A percentile compares a stretch with the other conserved stretches of the same genome.
Conservation (phyloP, 805 yeast species). For the Wickerhamiella slavikovae region DNA sequence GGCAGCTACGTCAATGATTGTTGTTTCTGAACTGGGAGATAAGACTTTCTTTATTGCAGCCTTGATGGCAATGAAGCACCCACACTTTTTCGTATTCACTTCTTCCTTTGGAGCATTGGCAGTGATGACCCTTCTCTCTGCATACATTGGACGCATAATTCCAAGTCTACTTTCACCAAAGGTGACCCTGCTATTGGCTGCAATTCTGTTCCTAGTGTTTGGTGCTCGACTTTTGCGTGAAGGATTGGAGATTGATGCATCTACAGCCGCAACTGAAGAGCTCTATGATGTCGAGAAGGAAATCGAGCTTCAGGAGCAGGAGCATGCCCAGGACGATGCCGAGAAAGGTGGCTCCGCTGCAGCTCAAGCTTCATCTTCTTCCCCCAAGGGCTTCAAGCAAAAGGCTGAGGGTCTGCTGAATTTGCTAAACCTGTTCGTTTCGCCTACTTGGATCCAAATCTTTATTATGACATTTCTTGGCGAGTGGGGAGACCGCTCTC, state of each 20-base stretch:
- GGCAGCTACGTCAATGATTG: slow-evolving; percentile 76
- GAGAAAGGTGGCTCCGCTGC: slow-evolving; percentile 13
- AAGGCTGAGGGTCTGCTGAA: slow-evolving; percentile 25
- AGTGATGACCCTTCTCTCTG: slow-evolving; percentile 81
- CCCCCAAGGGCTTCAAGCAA: slow-evolving; percentile 2
- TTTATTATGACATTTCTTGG: slow-evolving; percentile 92
- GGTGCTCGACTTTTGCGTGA: slow-evolving; percentile 35
- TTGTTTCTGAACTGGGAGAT: slow-evolving; percentile 92
- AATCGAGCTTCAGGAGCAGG: slow-evolving; percentile 42
- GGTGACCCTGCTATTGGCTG: slow-evolving; percentile 65
- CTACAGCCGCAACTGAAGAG: slow-evolving; percentile 72
- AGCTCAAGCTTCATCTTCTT: slow-evolving; percentile 20
- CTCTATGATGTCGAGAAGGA: slow-evolving; percentile 94
- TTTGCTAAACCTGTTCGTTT: slow-evolving; percentile 41
- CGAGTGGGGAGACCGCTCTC: slow-evolving; percentile 98
- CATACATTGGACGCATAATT: slow-evolving; percentile 76
- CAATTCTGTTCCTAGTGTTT: slow-evolving; percentile 32
- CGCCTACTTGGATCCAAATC: slow-evolving; percentile 87
- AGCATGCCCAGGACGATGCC: slow-evolving; percentile 21
- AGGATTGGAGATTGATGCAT: slow-evolving; percentile 53
- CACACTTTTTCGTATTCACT: slow-evolving; percentile 64
- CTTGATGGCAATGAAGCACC: slow-evolving; percentile 90
- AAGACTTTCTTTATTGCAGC: slow-evolving; percentile 95
- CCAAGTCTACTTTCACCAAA: slow-evolving; percentile 67
- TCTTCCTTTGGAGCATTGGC: slow-evolving; percentile 73